Evolutionary conservation across 2,329 filamentous ascomycete genomes (phyloP), one percentile per base, ranked within the genome.

Genomic region (Mycosphaerella arachidis): DNA sequence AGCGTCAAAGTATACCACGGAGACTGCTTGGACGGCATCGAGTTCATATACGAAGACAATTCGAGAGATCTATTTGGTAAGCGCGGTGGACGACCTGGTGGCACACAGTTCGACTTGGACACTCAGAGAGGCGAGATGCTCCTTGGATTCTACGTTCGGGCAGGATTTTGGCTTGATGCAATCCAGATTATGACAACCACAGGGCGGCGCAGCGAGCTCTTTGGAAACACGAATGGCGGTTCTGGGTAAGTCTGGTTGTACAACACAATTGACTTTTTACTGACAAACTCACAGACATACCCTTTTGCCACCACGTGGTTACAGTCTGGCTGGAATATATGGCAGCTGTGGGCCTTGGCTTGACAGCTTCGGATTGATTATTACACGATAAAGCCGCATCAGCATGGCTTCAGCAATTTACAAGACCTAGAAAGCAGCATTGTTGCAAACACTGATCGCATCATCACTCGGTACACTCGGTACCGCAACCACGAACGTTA

Each of bases 21-120:
- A 1, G 79, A 81, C 60, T 88, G 88, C 4, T 72, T 97, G 12
- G 89, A 96, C 72, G 94, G 94, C 0, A 75, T 99, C 20, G 93
- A 97, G 73, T 97, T 99, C 74, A 81, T 90, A 60, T 97, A 96
- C 71, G 93, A 97, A 70, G 92, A 97, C 73, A 83, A 84, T 16
- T 88, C 90, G 0, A 88, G 82, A 57, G 91, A 97, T 72, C 74
- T 97, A 3, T 95, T 99, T 78, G 94, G 94, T 45, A 92, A 91
- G 70, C 81, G 83, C 57, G 89, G 88, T 12, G 89, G 88, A 7
- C 87, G 87, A 63, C 76, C 82, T 27, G 86, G 85, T 2, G 87
- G 88, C 1, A 86, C 89, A 69, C 83, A 86, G 50, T 96, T 96
- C 76, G 82, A 89, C 16, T 81, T 97, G 67, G 92, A 97, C 75